phyloP scores from a whole-genome alignment of 805 yeast genomes.

The Lachancea sp. region DNA sequence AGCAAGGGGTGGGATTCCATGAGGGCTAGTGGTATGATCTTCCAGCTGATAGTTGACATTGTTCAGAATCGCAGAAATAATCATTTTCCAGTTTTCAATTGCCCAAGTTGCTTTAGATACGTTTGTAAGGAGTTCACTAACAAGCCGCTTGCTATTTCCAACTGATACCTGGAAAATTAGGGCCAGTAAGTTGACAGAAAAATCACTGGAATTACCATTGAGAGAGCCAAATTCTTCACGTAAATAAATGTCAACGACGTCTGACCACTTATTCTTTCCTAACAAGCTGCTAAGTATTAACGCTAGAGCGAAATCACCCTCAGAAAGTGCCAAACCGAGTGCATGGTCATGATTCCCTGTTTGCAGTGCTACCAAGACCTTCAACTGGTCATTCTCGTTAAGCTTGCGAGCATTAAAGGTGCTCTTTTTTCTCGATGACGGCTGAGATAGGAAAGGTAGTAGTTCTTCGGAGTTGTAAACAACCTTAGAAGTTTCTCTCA shows the following conservation, averaged over 20 bases:
- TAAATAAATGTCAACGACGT: constrained; percentile 52
- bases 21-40: constrained; percentile 6
- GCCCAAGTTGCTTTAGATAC: constrained; percentile 43
- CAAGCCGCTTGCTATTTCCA: constrained; percentile 51
- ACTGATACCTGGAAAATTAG: constrained; percentile 55
- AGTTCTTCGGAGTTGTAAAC: constrained; percentile 32
- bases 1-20: constrained; percentile 25
- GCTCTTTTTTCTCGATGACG: constrained; percentile 11
- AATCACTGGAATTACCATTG: constrained; percentile 39
- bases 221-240: constrained; percentile 45
- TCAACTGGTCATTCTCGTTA: constrained; percentile 30
- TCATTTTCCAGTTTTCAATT: constrained; percentile 44
- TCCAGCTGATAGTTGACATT: constrained; percentile 20
- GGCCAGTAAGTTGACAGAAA: constrained; percentile 41
- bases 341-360: constrained; percentile 66
- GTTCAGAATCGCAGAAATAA: constrained; percentile 37
- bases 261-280: constrained; percentile 55
- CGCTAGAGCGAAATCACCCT: constrained; percentile 73
- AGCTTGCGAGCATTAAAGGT: constrained; percentile 37
- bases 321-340: constrained; percentile 50
- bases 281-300: constrained; percentile 60
- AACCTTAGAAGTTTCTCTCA: constrained; percentile 32
- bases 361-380: constrained; percentile 38
- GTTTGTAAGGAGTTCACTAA: constrained; percentile 42
- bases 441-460: constrained; percentile 22